Evolutionary conservation across 768 basidiomycete genomes (phyloP).

Genomic region (Filobasidium floriforme): DNA sequence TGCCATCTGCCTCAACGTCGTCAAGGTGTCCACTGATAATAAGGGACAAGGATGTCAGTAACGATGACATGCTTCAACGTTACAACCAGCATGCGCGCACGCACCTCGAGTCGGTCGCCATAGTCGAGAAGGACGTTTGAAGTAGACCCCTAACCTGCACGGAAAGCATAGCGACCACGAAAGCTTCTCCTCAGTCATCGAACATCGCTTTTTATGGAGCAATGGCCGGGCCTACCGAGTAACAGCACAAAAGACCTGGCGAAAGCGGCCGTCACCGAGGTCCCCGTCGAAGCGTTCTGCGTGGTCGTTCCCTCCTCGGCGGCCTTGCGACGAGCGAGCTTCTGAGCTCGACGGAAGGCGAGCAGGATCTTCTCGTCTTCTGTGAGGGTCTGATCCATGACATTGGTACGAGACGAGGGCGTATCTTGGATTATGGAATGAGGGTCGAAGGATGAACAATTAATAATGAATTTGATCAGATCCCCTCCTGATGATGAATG

Average conservation of each 20-base stretch:
- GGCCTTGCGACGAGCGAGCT: neutral
- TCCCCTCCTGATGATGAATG: too few species aligned
- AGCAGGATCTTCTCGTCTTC: constrained; percentile 15
- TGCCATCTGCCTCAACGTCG: constrained; percentile 37
- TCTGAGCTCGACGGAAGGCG: constrained; percentile 10
- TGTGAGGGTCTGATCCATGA: neutral
- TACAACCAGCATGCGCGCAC: neutral
- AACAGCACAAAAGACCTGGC: constrained; percentile 37
- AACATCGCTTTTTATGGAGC: neutral
- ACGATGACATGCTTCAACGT: neutral
- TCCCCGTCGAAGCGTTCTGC: constrained; percentile 23
- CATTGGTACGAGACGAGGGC: neutral
- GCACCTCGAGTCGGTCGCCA: constrained; percentile 39
- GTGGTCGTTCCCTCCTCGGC: neutral
- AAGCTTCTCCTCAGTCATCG: neutral
- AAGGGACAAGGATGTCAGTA: too few species aligned
- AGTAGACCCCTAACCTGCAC: constrained; percentile 34
- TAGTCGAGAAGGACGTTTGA: constrained; percentile 40
- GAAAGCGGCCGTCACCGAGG: constrained; percentile 38
- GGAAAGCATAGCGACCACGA: neutral
- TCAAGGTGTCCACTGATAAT: constrained; percentile 38
- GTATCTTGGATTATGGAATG: too few species aligned
- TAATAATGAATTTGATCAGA: too few species aligned
- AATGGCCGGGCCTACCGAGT: constrained; percentile 27
- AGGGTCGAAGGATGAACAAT: too few species aligned